Evolutionary conservation across 176 grass and related monocot species (phyloP).

Genomic region (Guadua angustifolia): DNA sequence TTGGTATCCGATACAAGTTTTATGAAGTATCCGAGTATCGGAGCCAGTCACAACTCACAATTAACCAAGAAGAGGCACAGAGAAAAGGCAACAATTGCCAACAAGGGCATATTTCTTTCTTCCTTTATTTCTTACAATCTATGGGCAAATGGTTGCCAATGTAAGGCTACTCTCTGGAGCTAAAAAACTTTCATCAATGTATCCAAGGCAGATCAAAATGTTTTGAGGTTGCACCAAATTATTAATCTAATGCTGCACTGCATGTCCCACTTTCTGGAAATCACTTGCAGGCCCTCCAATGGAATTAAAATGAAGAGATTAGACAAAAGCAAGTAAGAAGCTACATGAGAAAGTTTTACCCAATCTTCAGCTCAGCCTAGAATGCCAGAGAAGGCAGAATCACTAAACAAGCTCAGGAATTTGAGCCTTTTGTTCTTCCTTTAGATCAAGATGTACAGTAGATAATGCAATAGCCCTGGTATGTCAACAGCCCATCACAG

Average conservation of each 20-base stretch:
- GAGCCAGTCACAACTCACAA: neutral
- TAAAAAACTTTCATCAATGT: slow-evolving; percentile 51
- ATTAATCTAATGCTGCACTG: slow-evolving; percentile 53
- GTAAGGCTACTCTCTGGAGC: slow-evolving; percentile 46
- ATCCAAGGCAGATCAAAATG: slow-evolving; percentile 47
- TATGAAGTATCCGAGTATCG: too few relatives aligned
- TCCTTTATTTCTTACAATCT: slow-evolving; percentile 56
- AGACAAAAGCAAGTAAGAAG: slow-evolving; percentile 49
- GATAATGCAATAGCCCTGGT: slow-evolving; percentile 36
- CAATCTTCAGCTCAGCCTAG: slow-evolving; percentile 53
- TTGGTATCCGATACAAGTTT: too few relatives aligned
- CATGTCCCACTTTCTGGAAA: slow-evolving; percentile 51
- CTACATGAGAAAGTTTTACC: slow-evolving; percentile 55
- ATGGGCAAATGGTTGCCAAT: slow-evolving; percentile 53
- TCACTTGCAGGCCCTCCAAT: slow-evolving; percentile 49
- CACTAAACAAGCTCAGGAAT: slow-evolving; percentile 42
- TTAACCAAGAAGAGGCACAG: slow-evolving; percentile 24
- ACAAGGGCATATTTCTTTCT: slow-evolving; percentile 49
- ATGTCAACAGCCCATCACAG: slow-evolving; percentile 69
- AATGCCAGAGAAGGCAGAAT: slow-evolving; percentile 49
- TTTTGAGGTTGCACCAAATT: slow-evolving; percentile 50
- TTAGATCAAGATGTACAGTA: slow-evolving; percentile 53
- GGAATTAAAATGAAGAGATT: slow-evolving; percentile 55
- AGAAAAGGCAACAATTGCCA: slow-evolving; percentile 19
- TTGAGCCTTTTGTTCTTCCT: slow-evolving; percentile 47